Percentiles rank a stretch among this genome's conserved stretches.
Evolutionary conservation across 495 filamentous ascomycete species (phyloP).

Genomic region (Neurospora tetraspora): DNA sequence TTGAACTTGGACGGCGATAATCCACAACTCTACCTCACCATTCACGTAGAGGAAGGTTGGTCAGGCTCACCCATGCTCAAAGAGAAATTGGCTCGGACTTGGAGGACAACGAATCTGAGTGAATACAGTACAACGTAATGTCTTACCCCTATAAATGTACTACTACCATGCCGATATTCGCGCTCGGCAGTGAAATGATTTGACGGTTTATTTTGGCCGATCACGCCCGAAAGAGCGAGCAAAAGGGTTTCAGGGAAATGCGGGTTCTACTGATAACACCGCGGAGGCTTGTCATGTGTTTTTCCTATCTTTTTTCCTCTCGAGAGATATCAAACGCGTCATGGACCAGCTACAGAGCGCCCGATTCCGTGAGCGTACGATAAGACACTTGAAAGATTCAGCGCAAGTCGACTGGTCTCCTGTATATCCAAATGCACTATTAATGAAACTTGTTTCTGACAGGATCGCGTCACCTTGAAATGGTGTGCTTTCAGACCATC

Average conservation of each 20-base stretch:
- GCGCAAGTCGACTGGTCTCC: neutral
- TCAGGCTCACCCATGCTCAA: neutral
- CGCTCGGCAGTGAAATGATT: neutral
- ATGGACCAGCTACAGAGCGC: neutral
- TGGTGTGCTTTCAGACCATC: neutral
- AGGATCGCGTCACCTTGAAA: neutral
- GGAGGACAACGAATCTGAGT: neutral
- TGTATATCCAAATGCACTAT: neutral
- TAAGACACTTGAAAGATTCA: neutral
- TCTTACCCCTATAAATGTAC: neutral
- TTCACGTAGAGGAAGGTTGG: neutral
- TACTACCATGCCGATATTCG: neutral
- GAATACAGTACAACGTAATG: neutral
- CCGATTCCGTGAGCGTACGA: neutral
- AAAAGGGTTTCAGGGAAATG: neutral
- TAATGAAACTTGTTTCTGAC: neutral
- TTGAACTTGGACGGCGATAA: slow-evolving; percentile 12
- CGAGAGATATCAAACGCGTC: neutral
- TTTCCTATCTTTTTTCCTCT: neutral
- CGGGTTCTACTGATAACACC: neutral
- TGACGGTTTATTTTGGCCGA: neutral
- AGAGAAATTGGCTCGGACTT: neutral
- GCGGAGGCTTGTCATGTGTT: neutral
- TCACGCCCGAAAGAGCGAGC: neutral
- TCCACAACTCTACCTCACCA: neutral